phyloP scores from a whole-genome alignment of 805 yeast genomes.

The Zygoascus tannicola region DNA sequence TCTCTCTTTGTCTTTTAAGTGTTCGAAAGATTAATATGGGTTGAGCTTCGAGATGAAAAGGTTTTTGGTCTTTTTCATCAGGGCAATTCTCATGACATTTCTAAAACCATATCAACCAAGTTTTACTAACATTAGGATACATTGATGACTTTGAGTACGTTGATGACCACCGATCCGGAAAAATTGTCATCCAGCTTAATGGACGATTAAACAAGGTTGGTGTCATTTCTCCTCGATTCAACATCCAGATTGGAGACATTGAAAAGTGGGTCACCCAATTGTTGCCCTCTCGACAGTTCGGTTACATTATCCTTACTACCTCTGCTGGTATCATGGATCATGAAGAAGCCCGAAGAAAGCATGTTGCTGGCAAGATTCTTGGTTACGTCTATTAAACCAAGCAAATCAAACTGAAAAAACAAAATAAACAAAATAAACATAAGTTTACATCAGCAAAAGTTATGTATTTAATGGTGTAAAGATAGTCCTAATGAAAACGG shows the following conservation, averaged over 20 bases:
- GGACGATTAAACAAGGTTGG: constrained; percentile 99
- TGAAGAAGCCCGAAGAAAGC: constrained; percentile 99
- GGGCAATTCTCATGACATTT: constrained; percentile 29
- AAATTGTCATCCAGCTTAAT: constrained; percentile 91
- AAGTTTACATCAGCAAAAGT: neutral
- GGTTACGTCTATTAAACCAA: constrained; percentile 83
- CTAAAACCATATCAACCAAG: neutral
- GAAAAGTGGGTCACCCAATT: constrained; percentile 99
- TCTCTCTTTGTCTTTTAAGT: constrained; percentile 97
- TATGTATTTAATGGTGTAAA: constrained; percentile 1
- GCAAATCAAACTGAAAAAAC: neutral
- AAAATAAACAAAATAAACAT: constrained; percentile 4
- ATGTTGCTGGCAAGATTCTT: constrained; percentile 96
- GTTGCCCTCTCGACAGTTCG: constrained; percentile 98
- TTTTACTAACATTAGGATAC: constrained; percentile 43
- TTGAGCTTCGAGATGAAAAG: constrained; percentile 5
- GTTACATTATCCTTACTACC: constrained; percentile 95
- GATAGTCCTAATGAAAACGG: constrained; percentile 5
- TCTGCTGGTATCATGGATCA: constrained; percentile 99
- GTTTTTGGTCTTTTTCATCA: constrained; percentile 5
- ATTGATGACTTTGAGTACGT: constrained; percentile 97
- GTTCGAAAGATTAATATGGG: constrained; percentile 65
- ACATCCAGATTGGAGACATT: constrained; percentile 88
- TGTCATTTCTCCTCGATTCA: constrained; percentile 97
- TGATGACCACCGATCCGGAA: constrained; percentile 98